phyloP scores from a whole-genome alignment of 768 basidiomycete genomes.

The Phallus indusiatus region DNA sequence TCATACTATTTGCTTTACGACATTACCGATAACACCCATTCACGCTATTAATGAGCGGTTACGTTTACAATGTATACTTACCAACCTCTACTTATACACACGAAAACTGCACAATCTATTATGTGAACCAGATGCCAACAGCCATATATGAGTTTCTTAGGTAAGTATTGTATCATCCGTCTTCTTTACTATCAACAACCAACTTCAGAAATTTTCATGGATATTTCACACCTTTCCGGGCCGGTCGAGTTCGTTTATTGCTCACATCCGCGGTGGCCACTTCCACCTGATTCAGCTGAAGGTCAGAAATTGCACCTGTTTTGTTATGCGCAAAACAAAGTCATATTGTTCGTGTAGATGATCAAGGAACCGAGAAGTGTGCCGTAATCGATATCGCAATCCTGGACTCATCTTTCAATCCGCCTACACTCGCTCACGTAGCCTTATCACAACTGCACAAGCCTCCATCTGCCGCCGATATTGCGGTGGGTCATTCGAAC shows the following conservation, averaged over 20 bases:
- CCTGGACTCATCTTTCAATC: conserved; percentile 92
- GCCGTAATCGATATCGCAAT: conserved; percentile 45
- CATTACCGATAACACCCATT: too few species aligned
- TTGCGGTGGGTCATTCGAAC: conserved; percentile 38
- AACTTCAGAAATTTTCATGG: background rate
- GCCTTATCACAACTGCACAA: conserved; percentile 48
- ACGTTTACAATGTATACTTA: too few species aligned
- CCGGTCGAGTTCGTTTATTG: conserved; percentile 51
- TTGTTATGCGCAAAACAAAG: too few species aligned
- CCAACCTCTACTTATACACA: too few species aligned
- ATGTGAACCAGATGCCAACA: too few species aligned
- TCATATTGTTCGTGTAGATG: background rate
- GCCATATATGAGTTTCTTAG: too few species aligned
- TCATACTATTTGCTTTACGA: background rate
- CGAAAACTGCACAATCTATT: too few species aligned
- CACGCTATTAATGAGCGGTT: too few species aligned
- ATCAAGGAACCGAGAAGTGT: background rate
- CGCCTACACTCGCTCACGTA: conserved; percentile 79
- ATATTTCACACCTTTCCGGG: background rate
- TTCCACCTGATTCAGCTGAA: conserved; percentile 22
- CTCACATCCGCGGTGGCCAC: conserved; percentile 59
- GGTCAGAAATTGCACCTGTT: background rate
- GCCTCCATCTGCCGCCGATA: background rate
- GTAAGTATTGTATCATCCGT: too few species aligned
- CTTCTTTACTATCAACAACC: too few species aligned